A percentile compares a stretch with the other conserved stretches of the same genome.
phyloP scores from a whole-genome alignment of 2,329 filamentous ascomycete species.

The Diatrype stigma region DNA sequence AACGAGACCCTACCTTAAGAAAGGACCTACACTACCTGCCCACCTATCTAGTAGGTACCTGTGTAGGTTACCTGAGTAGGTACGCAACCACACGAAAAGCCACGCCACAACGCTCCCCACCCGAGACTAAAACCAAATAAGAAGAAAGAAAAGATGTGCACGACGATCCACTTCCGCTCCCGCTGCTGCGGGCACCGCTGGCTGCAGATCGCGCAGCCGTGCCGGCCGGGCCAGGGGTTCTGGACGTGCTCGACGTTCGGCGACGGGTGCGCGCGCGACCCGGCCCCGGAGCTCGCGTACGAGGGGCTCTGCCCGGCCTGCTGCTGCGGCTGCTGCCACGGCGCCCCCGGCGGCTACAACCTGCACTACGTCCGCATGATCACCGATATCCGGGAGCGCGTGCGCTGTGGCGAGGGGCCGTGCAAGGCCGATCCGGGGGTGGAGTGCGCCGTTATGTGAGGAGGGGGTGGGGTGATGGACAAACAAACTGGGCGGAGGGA shows the following conservation, averaged over 20 bases:
- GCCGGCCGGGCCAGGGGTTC: constrained; percentile 48
- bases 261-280: constrained; percentile 32
- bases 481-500: neutral
- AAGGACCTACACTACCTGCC: too few species aligned
- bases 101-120: neutral
- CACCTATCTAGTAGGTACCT: too few species aligned
- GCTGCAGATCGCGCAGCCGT: constrained; percentile 43
- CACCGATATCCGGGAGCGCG: constrained; percentile 35
- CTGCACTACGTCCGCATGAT: constrained; percentile 45
- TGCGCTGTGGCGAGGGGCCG: constrained; percentile 46
- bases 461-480: neutral
- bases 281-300: constrained; percentile 29
- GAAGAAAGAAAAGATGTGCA: constrained; percentile 38
- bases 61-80: too few species aligned
- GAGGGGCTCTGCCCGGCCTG: constrained; percentile 26
- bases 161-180: constrained; percentile 43
- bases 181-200: constrained; percentile 49
- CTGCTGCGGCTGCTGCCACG: constrained; percentile 33
- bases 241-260: constrained; percentile 41
- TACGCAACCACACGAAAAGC: neutral
- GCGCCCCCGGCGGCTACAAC: constrained; percentile 39
- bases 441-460: constrained; percentile 38
- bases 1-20: too few species aligned
- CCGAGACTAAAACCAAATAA: neutral
- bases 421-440: constrained; percentile 32